Evolutionary conservation across 768 basidiomycete genomes (phyloP).

Genomic region (Rhodotorula toruloides): DNA sequence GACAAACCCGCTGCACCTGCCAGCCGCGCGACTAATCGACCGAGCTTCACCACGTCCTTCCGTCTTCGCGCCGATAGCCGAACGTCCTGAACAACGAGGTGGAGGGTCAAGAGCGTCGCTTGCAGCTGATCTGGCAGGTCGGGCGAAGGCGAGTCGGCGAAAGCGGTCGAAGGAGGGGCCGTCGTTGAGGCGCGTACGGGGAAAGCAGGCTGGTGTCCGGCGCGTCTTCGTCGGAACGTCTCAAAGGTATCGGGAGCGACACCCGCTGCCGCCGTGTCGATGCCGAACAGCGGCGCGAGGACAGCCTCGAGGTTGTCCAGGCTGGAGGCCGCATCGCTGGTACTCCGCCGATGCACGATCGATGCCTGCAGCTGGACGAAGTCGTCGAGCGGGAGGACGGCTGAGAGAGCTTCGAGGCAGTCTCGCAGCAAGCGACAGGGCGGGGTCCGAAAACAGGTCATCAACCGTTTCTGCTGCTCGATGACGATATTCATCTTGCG

Average conservation of each 20-base stretch:
- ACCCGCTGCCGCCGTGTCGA: constrained; percentile 8
- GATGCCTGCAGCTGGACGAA: constrained; percentile 60
- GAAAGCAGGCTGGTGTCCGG: too few species aligned
- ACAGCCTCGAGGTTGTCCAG: constrained; percentile 54
- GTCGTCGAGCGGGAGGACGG: constrained; percentile 56
- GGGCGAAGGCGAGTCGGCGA: neutral
- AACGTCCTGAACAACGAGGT: constrained; percentile 62
- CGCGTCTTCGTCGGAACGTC: neutral
- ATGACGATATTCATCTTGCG: neutral
- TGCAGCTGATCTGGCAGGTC: constrained; percentile 57
- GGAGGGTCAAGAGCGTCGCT: constrained; percentile 66
- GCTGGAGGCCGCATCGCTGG: too few species aligned
- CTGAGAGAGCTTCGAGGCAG: constrained; percentile 61
- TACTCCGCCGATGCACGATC: too few species aligned
- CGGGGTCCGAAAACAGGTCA: too few species aligned
- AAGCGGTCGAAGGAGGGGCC: neutral
- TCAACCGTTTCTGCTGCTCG: neutral
- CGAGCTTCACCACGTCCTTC: constrained; percentile 19
- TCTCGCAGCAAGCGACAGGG: constrained; percentile 34
- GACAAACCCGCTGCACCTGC: constrained; percentile 5
- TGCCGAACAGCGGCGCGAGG: constrained; percentile 48
- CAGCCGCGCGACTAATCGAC: constrained; percentile 32
- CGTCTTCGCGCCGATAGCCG: constrained; percentile 37
- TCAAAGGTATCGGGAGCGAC: too few species aligned
- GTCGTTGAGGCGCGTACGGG: neutral